Evolutionary conservation across 805 yeast genomes (phyloP).

Genomic region (Zygotorulaspora sp.): DNA sequence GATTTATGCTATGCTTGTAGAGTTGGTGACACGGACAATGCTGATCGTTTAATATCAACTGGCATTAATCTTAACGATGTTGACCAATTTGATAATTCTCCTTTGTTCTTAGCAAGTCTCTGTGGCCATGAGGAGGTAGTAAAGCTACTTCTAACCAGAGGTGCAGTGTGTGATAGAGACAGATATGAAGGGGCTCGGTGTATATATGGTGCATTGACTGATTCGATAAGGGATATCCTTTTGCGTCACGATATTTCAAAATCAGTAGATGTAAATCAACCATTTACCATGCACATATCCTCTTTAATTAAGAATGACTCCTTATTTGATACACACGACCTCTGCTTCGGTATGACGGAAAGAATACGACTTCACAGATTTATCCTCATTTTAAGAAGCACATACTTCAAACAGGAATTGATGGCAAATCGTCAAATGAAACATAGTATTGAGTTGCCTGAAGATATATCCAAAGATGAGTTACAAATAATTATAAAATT

Average conservation of each 20-base stretch:
- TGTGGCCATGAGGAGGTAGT: conserved; percentile 73
- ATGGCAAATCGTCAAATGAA: conserved; percentile 23
- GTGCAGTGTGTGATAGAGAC: conserved; percentile 76
- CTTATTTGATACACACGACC: conserved; percentile 25
- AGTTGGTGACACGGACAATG: conserved; percentile 61
- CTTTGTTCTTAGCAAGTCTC: conserved; percentile 64
- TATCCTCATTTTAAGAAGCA: conserved; percentile 39
- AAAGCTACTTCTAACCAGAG: conserved; percentile 53
- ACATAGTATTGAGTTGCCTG: conserved; percentile 18
- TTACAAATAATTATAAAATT: conserved; percentile 32
- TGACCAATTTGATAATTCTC: conserved; percentile 73
- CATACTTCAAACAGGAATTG: conserved; percentile 30
- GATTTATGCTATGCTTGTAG: conserved; percentile 65
- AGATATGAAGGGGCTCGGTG: conserved; percentile 79
- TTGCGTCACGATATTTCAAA: conserved; percentile 61
- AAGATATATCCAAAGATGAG: conserved; percentile 16
- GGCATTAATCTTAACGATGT: conserved; percentile 47
- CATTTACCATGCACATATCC: conserved; percentile 68
- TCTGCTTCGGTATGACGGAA: conserved; percentile 12
- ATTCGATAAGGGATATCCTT: conserved; percentile 54
- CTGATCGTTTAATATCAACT: conserved; percentile 49
- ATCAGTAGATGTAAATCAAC: conserved; percentile 61
- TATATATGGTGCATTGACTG: conserved; percentile 72
- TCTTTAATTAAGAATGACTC: conserved; percentile 30
- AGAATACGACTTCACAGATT: conserved; percentile 39